Evolutionary conservation across 164 flowering plant species (phyloP), one percentile per base, ranked within the genome.

Genomic region (Hamamelis virginiana): DNA sequence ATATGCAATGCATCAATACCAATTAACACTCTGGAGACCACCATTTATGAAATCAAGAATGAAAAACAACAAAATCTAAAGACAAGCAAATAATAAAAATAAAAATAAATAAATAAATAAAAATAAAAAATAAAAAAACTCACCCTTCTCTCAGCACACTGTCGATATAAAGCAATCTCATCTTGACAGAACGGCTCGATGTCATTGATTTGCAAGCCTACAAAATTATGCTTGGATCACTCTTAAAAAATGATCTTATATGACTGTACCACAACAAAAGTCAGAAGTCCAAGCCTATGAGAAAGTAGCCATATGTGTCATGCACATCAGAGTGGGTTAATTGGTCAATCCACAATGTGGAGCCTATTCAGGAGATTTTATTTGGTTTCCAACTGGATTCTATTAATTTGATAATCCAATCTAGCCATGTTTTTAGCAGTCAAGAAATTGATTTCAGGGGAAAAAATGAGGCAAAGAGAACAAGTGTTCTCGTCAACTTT

Each of bases 171-270:
- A 61, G 77, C 92, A 84, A 95, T 84, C 86, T 92, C 98, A 65
- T 91, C 97, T 79, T 95, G 98, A 75, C 97, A 92, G 70, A 95
- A 95, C 41, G 97, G 98, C 77, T 95, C 98, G 52, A 88, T 86
- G 52, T 92, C 94, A 76, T 92, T 88, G 75, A 95, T 77, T 76
- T 92, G 97, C 85, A 95, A 72, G 66, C 98, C 98, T 95, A 60
- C 18, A 76, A 45, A 15, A 80, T 50, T 16, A 33, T 14, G 15
- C 26, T 66, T 3, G 5, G 10, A 66, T 3, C 15, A 57, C 16
- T 13, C 41, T 33, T 33, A 33, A 33, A 33, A 33, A 6, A 2
- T 33, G 4, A 2, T 33, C 25, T 25, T 33, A 57, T 25, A 57
- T 26, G 23, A 57, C 22, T 55, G 16, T 57, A 26, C 26, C 33